These are phyloP conservation scores for Elongisporangium anandrum DNA, from an alignment of 352 stramenopile species.

Conservation along the genomic window DNA sequence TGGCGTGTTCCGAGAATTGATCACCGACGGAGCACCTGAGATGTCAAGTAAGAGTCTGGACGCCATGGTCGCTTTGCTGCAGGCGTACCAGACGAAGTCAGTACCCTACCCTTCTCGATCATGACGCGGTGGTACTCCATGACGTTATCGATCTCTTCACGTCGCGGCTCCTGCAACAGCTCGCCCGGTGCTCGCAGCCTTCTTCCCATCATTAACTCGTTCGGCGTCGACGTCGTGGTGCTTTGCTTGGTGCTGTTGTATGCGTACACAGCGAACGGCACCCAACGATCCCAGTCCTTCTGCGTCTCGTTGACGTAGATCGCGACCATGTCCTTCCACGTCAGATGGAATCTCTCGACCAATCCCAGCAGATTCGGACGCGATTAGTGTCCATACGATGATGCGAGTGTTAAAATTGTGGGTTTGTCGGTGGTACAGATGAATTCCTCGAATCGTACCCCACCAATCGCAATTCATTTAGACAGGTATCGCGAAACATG, in stretches of 20 bases:
- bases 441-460: too few relatives aligned
- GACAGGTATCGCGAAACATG: too few relatives aligned
- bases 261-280: slow-evolving; percentile 5
- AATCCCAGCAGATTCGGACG: slow-evolving; percentile 10
- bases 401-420: too few relatives aligned
- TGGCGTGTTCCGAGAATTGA: slow-evolving; percentile 1
- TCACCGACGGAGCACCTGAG: neutral
- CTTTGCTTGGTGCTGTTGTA: slow-evolving; percentile 5
- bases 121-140: too few relatives aligned
- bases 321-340: slow-evolving; percentile 17
- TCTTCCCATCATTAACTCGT: slow-evolving; percentile 7
- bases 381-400: too few relatives aligned
- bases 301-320: slow-evolving; percentile 7
- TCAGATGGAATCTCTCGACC: slow-evolving; percentile 10
- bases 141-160: too few relatives aligned
- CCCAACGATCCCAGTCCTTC: slow-evolving; percentile 4
- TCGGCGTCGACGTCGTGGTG: slow-evolving; percentile 4
- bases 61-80: neutral
- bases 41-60: neutral
- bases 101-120: too few relatives aligned
- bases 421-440: too few relatives aligned
- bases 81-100: slow-evolving; percentile 1
- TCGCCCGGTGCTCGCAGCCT: slow-evolving; percentile 3
- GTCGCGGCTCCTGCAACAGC: slow-evolving; percentile 1
- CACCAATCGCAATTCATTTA: too few relatives aligned